Percentiles rank a stretch among this genome's conserved stretches.
phyloP scores from a whole-genome alignment of 176 grass and related monocot genomes.

The Avena eriantha region DNA sequence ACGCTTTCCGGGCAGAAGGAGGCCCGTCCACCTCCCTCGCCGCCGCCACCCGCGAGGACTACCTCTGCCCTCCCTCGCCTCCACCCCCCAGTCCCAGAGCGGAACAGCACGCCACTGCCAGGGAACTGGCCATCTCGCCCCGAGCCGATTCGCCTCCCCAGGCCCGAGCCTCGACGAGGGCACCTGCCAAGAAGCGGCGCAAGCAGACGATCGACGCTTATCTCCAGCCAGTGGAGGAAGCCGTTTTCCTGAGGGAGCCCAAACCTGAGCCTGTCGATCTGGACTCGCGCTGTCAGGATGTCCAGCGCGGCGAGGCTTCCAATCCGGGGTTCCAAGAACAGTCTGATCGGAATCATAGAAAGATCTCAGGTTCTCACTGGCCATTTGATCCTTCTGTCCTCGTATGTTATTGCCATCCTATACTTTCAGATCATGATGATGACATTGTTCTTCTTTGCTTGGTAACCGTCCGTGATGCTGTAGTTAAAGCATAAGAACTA shows the following conservation, averaged over 20 bases:
- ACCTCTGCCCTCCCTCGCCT: not conserved
- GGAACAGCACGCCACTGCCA: not conserved
- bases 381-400: not conserved
- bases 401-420: not conserved
- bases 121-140: not conserved
- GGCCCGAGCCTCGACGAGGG: not conserved
- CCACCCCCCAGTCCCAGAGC: not conserved
- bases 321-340: not conserved
- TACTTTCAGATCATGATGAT: not conserved
- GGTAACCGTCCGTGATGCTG: not conserved
- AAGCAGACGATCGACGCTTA: not conserved
- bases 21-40: not conserved
- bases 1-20: not conserved
- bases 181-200: not conserved
- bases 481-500: not conserved
- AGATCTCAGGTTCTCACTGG: slow-evolving; percentile 12
- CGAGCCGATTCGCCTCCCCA: not conserved
- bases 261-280: slow-evolving; percentile 49
- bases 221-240: not conserved
- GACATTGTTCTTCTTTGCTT: not conserved
- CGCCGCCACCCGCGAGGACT: not conserved
- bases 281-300: not conserved
- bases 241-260: slow-evolving; percentile 49
- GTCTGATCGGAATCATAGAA: not conserved
- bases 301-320: not conserved